phyloP scores from a whole-genome alignment of 2,329 filamentous ascomycete species.

The Penicillium sp. region DNA sequence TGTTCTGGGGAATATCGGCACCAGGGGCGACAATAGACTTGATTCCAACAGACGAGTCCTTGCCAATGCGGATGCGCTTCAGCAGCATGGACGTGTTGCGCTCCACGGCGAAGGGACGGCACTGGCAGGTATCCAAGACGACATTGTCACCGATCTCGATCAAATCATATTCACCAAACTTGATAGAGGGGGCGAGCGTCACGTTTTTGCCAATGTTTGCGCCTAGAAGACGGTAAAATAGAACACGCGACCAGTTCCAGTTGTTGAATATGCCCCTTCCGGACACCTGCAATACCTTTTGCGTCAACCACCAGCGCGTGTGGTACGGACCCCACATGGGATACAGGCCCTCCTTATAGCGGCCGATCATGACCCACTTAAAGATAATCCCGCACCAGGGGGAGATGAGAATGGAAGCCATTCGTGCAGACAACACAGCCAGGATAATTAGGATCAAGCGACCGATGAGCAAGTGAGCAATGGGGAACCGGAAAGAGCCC shows the following conservation, averaged over 20 bases:
- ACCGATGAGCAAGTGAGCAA: slow-evolving; percentile 43
- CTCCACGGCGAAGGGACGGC: slow-evolving; percentile 56
- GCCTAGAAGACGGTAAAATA: slow-evolving; percentile 55
- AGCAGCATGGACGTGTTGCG: slow-evolving; percentile 60
- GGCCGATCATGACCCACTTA: slow-evolving; percentile 58
- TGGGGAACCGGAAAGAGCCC: slow-evolving; percentile 34
- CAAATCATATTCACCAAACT: slow-evolving; percentile 58
- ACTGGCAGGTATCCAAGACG: slow-evolving; percentile 48
- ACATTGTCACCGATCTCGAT: slow-evolving; percentile 55
- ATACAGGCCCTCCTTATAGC: slow-evolving; percentile 54
- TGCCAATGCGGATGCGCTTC: slow-evolving; percentile 52
- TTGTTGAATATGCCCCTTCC: slow-evolving; percentile 40
- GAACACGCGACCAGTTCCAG: slow-evolving; percentile 38
- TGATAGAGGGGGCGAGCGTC: slow-evolving; percentile 44
- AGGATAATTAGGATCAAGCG: slow-evolving; percentile 52
- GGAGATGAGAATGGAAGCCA: slow-evolving; percentile 41
- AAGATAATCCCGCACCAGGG: slow-evolving; percentile 52
- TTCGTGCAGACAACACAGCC: slow-evolving; percentile 46
- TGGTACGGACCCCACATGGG: slow-evolving; percentile 62
- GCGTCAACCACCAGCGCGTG: slow-evolving; percentile 59
- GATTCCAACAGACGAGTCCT: slow-evolving; percentile 49
- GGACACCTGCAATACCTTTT: slow-evolving; percentile 53
- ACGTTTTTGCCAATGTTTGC: slow-evolving; percentile 55
- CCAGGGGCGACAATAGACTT: slow-evolving; percentile 54
- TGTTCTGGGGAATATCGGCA: slow-evolving; percentile 48